Conservation (phyloP, 768 basidiomycete genomes). For the Agaricus sinodeliciosus region DNA sequence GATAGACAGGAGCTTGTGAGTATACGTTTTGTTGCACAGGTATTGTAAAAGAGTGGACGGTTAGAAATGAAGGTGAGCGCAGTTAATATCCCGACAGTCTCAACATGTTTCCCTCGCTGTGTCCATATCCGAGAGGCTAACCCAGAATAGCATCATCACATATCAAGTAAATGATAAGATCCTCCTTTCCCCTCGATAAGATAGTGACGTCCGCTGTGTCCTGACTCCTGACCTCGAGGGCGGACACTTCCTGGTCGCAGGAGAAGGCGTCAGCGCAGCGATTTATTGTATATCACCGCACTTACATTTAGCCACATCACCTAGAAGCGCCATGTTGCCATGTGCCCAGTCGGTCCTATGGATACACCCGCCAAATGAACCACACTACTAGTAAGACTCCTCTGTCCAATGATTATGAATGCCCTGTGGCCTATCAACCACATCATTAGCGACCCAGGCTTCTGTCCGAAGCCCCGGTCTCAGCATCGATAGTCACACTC, state of each 20-base stretch:
- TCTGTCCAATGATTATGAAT: neutral
- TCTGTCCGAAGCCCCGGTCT: conserved; percentile 45
- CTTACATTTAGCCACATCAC: conserved; percentile 17
- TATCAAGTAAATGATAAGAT: conserved; percentile 10
- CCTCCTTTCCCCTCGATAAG: conserved; percentile 1
- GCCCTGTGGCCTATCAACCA: conserved; percentile 28
- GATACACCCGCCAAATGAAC: conserved; percentile 37
- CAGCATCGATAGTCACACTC: conserved; percentile 24
- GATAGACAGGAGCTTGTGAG: too few relatives aligned
- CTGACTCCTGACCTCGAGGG: conserved; percentile 35
- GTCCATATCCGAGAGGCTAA: conserved; percentile 8
- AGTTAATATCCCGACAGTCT: neutral
- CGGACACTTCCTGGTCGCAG: conserved; percentile 54
- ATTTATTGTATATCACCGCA: too few relatives aligned
- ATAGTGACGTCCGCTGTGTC: conserved; percentile 21
- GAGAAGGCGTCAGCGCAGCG: conserved; percentile 50
- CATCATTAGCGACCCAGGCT: conserved; percentile 49
- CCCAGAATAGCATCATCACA: conserved; percentile 7
- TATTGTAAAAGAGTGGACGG: too few relatives aligned
- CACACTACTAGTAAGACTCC: neutral
- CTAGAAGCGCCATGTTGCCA: conserved; percentile 39
- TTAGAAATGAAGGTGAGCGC: neutral
- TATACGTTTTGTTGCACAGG: too few relatives aligned
- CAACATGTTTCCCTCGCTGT: conserved; percentile 4
- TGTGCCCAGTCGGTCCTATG: conserved; percentile 47